Base-by-base conservation (phyloP, 2,329 filamentous ascomycete genomes). In the Gliomastix tumulicola region DNA sequence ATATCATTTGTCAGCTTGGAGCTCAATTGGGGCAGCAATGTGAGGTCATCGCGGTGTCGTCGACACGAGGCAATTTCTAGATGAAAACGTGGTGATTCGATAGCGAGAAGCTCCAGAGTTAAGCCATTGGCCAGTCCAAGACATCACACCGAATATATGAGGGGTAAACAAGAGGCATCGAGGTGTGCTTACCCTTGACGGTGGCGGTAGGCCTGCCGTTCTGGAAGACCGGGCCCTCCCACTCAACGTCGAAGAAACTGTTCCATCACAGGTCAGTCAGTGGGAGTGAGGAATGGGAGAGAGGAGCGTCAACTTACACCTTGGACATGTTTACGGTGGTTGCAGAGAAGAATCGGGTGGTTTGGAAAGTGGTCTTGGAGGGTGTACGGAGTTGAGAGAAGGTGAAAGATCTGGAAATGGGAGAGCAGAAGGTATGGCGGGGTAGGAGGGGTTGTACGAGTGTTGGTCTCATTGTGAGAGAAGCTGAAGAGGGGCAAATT, bases 321-420 rank as follows among this genome's bases (percentile, higher is more conserved):
- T 82, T 79, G 62, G 77, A 66, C 88, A 94, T 95, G 64, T 74
- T 81, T 71, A 75, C 68, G 56, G 82, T 64, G 59, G 84, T 66
- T 61, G 83, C 70, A 43, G 63, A 67, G 52, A 71, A 74, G 52
- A 63, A 67, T 50, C 68, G 61, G 46, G 57, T 45, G 34, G 54
- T 42, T 50, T 41, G 48, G 49, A 60, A 59, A 52, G 57, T 56
- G 20, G 28, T 32, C 53, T 56, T 56, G 48, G 62, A 54, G 48
- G 59, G 61, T 51, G 57, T 53, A 50, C 59, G 55, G 54, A 64
- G 58, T 57, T 61, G 56, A 53, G 57, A 50, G 52, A 61, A 56
- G 50, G 51, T 54, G 51, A 59, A 63, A 59, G 60, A 55, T 62
- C 52, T 60, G 37, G 53, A 51, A 42, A 56, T 47, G 50, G 52